Base-by-base conservation (phyloP, 2,329 filamentous ascomycete species). In the Emergomyces pasteurianus region DNA sequence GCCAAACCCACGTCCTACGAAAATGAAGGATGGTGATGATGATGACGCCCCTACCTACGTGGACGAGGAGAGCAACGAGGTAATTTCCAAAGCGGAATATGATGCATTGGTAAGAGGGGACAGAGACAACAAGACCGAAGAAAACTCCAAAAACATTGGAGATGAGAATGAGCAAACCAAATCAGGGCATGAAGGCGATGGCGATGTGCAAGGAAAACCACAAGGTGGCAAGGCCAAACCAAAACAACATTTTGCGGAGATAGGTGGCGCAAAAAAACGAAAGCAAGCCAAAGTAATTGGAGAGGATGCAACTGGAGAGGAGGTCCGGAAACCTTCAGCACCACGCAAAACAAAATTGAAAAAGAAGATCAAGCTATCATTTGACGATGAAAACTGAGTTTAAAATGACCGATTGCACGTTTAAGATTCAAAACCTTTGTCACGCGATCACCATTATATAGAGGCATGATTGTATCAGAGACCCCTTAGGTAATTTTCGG, bases 341-440 rank as follows among this genome's bases (percentile, higher is more conserved):
- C 61, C 66, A 54, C 69, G 68, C 56, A 77, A 76, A 64, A 63
- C 70, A 9, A 76, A 75, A 63, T 66, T 68, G 62, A 73, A 72
- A 61, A 77, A 77, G 71, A 78, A 76, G 65, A 75, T 77, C 63
- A 78, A 78, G 64, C 69, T 78, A 16, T 78, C 76, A 1, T 78
- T 78, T 65, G 73, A 77, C 53, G 74, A 77, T 31, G 71, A 70
- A 52, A 38, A 31, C n/a, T 57, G 53, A 57, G 54, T 7, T 23
- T 8, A 7, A 14, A n/a, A 18, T 8, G 10, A 53, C 6, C 4
- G 18, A 38, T 38, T 53, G 28, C 7, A 50, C 12, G 7, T 12
- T n/a, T 46, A 18, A 21, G 28, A n/a, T 36, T 18, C 16, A 9
- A 18, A 18, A 21, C 1, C 4, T 28, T 14, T 26, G 14, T 31